Evolutionary conservation across 108 stramenopile genomes (phyloP).

Genomic region (Discostella pseudostelligera): DNA sequence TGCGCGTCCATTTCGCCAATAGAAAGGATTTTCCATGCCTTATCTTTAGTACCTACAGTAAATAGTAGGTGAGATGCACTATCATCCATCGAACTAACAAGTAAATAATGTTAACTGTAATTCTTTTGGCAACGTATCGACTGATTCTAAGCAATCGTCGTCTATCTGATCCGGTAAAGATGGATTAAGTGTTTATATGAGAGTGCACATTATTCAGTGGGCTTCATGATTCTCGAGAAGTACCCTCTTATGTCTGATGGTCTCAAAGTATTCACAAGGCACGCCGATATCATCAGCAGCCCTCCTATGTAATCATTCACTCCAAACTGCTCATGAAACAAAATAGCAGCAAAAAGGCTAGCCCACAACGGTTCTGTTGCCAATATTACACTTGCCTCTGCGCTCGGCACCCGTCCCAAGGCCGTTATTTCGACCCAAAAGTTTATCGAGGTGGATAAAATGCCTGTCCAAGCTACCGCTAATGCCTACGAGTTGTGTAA

Average conservation of each 20-base stretch:
- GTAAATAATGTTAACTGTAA: no score
- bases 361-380: slow-evolving; percentile 60
- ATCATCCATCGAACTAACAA: no score
- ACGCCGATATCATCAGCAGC: slow-evolving; percentile 43
- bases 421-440: slow-evolving; percentile 46
- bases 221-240: neutral
- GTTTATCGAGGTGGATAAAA: slow-evolving; percentile 44
- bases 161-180: no score
- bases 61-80: no score
- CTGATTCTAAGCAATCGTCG: no score
- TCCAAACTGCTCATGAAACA: slow-evolving; percentile 38
- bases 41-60: no score
- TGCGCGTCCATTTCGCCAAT: no score
- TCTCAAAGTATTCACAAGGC: slow-evolving; percentile 38
- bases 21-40: no score
- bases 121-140: no score
- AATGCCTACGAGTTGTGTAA: slow-evolving; percentile 2
- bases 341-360: slow-evolving; percentile 36
- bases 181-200: no score
- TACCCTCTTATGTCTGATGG: slow-evolving; percentile 16
- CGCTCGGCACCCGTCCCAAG: slow-evolving; percentile 27
- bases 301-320: slow-evolving; percentile 45
- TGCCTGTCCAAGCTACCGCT: slow-evolving; percentile 48
- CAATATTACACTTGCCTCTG: slow-evolving; percentile 51
- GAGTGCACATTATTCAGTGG: slow-evolving; percentile 2